These are phyloP conservation scores for Discostella stelligeroides DNA, from an alignment of 108 stramenopile species.

Conservation along the genomic window DNA sequence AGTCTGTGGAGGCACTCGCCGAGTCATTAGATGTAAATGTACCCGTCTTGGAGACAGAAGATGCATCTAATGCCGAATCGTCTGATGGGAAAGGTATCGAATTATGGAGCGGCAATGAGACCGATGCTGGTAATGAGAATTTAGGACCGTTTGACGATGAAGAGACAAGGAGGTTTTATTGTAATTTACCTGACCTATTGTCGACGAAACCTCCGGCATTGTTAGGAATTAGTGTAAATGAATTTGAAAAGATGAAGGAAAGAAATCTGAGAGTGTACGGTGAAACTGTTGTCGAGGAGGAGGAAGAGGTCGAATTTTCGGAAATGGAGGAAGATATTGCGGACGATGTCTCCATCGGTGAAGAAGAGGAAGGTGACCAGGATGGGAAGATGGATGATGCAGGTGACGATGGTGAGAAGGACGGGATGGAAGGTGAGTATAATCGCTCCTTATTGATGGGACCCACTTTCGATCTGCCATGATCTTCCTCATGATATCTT, in stretches of 20 bases:
- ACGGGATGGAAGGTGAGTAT: conserved; percentile 28
- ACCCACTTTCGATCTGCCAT: too few species aligned
- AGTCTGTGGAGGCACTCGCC: conserved; percentile 73
- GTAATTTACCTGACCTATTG: conserved; percentile 92
- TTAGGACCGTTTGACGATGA: conserved; percentile 94
- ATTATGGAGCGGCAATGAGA: conserved; percentile 82
- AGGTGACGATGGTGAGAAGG: conserved; percentile 25
- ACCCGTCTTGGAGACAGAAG: conserved; percentile 78
- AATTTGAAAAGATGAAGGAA: conserved; percentile 73
- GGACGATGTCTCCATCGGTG: conserved; percentile 47
- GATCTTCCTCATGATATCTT: too few species aligned
- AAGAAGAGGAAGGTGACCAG: conserved; percentile 42
- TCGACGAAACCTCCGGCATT: conserved; percentile 87
- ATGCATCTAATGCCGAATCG: conserved; percentile 44
- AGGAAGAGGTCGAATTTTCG: conserved; percentile 31
- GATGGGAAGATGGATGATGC: conserved; percentile 52
- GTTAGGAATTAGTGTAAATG: conserved; percentile 76
- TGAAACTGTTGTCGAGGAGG: conserved; percentile 45
- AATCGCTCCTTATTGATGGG: too few species aligned
- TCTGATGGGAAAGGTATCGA: conserved; percentile 65
- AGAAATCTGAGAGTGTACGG: conserved; percentile 72
- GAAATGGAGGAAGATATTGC: conserved; percentile 28
- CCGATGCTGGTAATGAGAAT: conserved; percentile 56
- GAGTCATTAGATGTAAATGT: conserved; percentile 75
- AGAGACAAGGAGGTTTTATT: conserved; percentile 91